Conservation (phyloP, 805 yeast species). For the Tetrapisispora pingtungensis region DNA sequence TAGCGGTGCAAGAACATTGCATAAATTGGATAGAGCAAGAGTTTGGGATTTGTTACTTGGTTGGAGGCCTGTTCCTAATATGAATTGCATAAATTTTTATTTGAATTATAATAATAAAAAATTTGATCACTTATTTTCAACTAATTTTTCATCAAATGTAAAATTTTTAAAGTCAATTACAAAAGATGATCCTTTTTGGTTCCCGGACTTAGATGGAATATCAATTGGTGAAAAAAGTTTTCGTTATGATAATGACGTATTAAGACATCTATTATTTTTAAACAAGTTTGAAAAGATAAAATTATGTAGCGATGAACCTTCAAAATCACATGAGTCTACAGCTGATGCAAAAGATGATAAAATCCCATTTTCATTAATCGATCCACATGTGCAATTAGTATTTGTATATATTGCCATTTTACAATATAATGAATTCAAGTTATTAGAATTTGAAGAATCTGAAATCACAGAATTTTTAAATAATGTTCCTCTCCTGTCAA, state of each 20-base stretch:
- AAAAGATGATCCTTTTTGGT: slow-evolving; percentile 29
- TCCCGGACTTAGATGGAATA: slow-evolving; percentile 27
- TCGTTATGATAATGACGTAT: slow-evolving; percentile 22
- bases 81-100: slow-evolving; percentile 25
- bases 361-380: slow-evolving; percentile 40
- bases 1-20: slow-evolving; percentile 79
- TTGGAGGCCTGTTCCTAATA: slow-evolving; percentile 43
- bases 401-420: slow-evolving; percentile 71
- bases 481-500: slow-evolving; percentile 32
- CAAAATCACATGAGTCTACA: not conserved
- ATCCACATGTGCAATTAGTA: slow-evolving; percentile 66
- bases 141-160: not conserved
- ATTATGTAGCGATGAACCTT: slow-evolving; percentile 1
- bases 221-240: slow-evolving; percentile 19
- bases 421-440: slow-evolving; percentile 65
- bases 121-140: slow-evolving; percentile 22
- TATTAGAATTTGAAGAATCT: slow-evolving; percentile 81
- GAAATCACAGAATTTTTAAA: slow-evolving; percentile 75
- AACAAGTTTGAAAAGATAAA: slow-evolving; percentile 14
- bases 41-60: slow-evolving; percentile 85
- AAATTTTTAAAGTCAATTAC: slow-evolving; percentile 6
- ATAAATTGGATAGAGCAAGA: slow-evolving; percentile 71
- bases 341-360: slow-evolving; percentile 1
- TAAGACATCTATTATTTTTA: slow-evolving; percentile 18
- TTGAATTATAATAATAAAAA: slow-evolving; percentile 27